Conservation (phyloP, 2,329 filamentous ascomycete genomes). For the Epichloe sibirici region DNA sequence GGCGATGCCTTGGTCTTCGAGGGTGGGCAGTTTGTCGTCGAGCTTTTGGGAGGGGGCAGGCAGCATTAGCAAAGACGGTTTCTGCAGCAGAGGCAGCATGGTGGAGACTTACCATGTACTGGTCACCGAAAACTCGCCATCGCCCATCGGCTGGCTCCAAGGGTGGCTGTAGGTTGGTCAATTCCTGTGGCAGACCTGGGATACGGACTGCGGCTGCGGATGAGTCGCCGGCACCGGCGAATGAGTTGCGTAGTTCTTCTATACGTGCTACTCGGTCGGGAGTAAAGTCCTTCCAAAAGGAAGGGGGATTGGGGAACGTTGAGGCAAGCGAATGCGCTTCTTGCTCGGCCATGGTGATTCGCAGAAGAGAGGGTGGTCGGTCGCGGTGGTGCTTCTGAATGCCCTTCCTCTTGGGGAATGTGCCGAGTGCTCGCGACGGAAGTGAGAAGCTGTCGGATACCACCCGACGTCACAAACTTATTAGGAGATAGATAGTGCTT, state of each 20-base stretch:
- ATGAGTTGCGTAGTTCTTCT: constrained; percentile 28
- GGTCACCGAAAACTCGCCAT: constrained; percentile 63
- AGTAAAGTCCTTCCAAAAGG: constrained; percentile 85
- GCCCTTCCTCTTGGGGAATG: too few species aligned
- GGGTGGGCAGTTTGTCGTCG: constrained; percentile 49
- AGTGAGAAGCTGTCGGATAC: too few species aligned
- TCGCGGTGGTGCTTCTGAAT: too few species aligned
- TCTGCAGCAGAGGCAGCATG: not conserved
- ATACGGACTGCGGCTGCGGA: constrained; percentile 20
- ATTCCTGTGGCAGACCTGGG: constrained; percentile 51
- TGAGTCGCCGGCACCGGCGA: constrained; percentile 18
- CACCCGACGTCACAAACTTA: too few species aligned
- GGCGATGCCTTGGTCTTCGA: constrained; percentile 58
- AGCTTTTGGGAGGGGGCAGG: constrained; percentile 24
- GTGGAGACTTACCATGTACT: constrained; percentile 36
- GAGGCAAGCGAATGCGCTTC: constrained; percentile 40
- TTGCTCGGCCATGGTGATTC: constrained; percentile 43
- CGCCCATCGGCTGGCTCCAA: constrained; percentile 56
- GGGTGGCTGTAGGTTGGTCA: constrained; percentile 72
- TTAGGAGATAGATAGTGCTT: too few species aligned
- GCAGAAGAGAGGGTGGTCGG: not conserved
- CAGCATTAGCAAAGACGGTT: not conserved
- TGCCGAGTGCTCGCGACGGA: too few species aligned
- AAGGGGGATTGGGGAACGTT: constrained; percentile 75
- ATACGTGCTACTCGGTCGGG: constrained; percentile 54